phyloP scores from a whole-genome alignment of 2,329 filamentous ascomycete species.

The Leptographium radiaticola region DNA sequence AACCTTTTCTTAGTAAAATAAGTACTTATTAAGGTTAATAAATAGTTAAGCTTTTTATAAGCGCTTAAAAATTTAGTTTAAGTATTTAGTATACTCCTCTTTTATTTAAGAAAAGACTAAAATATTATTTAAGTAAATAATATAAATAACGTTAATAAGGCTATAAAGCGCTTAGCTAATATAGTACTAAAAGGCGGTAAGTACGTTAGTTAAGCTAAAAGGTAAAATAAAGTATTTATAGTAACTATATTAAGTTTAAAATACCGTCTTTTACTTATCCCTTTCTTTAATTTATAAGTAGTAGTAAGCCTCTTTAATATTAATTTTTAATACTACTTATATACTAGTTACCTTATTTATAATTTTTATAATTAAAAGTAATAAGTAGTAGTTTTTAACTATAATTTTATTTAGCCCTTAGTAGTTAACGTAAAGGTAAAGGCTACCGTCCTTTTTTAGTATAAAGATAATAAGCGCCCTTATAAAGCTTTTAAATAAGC shows the following conservation, averaged over 20 bases:
- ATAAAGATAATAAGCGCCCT: conserved; percentile 3
- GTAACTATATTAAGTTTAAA: conserved; percentile 9
- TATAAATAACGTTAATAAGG: background rate
- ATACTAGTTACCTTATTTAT: background rate
- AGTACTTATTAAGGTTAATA: background rate
- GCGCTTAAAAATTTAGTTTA: background rate
- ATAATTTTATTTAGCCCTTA: background rate
- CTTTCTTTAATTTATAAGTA: background rate
- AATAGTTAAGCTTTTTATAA: background rate
- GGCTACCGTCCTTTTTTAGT: background rate
- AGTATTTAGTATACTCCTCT: background rate
- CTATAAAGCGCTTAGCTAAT: background rate
- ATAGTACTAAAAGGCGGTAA: background rate
- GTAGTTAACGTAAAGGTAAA: background rate
- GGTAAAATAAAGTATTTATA: background rate
- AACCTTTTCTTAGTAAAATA: background rate
- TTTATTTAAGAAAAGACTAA: background rate
- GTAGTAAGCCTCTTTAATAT: background rate
- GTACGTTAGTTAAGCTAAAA: background rate
- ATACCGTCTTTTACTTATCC: conserved; percentile 7
- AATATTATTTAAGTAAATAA: background rate
- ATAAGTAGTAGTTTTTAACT: background rate
- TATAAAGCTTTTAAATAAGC: background rate
- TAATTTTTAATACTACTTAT: background rate
- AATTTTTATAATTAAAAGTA: background rate